A percentile compares a stretch with the other conserved stretches of the same genome.
phyloP scores from a whole-genome alignment of 257 asterid species.

The Nemophila menziesii region DNA sequence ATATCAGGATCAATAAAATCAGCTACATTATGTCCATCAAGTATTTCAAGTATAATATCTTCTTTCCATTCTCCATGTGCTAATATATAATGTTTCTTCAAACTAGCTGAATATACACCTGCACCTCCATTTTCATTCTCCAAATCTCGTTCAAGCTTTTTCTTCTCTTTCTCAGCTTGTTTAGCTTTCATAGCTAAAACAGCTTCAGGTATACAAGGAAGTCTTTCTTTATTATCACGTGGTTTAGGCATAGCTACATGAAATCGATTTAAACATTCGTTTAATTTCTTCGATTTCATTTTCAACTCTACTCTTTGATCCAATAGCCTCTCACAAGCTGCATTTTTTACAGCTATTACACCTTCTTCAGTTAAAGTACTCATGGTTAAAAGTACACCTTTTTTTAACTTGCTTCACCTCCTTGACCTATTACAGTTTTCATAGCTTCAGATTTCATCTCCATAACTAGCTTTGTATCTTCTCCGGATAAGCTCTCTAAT shows the following conservation, averaged over 20 bases:
- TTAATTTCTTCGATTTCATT: constrained; percentile 79
- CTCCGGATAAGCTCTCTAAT: constrained; percentile 61
- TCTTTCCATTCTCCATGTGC: constrained; percentile 88
- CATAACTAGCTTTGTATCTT: constrained; percentile 61
- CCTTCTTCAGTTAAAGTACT: constrained; percentile 87
- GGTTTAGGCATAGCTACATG: constrained; percentile 92
- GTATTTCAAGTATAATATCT: constrained; percentile 71
- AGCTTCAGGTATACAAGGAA: constrained; percentile 65
- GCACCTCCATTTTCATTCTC: constrained; percentile 98
- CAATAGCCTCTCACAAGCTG: constrained; percentile 85
- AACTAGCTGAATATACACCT: constrained; percentile 88
- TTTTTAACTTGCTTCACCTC: constrained; percentile 65
- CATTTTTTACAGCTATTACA: constrained; percentile 72
- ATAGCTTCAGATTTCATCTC: constrained; percentile 90
- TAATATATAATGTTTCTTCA: constrained; percentile 66
- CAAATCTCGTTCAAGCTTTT: constrained; percentile 71
- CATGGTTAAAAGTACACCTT: constrained; percentile 70
- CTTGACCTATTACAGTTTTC: constrained; percentile 81
- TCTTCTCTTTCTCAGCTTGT: constrained; percentile 48
- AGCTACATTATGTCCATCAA: constrained; percentile 84
- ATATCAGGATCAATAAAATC: constrained; percentile 90
- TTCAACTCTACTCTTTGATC: constrained; percentile 82
- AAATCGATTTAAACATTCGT: constrained; percentile 78
- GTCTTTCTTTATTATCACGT: constrained; percentile 85
- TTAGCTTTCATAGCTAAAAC: constrained; percentile 67